Evolutionary conservation across 371 early-diverging fungal genomes (phyloP).

Genomic region (Lichtheimia hyalospora): DNA sequence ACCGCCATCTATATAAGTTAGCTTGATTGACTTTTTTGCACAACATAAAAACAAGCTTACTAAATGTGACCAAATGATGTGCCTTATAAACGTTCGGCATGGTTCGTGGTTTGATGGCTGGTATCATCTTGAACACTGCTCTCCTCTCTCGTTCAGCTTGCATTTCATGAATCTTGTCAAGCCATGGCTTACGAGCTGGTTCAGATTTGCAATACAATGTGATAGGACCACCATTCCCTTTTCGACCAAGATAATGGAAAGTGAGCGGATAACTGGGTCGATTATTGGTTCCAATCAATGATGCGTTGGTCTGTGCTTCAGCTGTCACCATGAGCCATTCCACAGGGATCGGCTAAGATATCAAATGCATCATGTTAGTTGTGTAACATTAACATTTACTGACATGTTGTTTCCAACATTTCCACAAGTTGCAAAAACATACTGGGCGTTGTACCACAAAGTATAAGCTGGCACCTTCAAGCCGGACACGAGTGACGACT

Average conservation of each 20-base stretch:
- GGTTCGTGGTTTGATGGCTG: constrained; percentile 17
- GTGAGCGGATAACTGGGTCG: constrained; percentile 54
- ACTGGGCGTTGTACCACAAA: constrained; percentile 29
- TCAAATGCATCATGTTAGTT: background rate
- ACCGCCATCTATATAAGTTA: constrained; percentile 24
- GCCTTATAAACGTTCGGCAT: constrained; percentile 20
- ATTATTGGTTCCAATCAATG: background rate
- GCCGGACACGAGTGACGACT: constrained; percentile 67
- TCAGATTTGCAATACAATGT: constrained; percentile 71
- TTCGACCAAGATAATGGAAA: constrained; percentile 75
- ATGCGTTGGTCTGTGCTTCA: constrained; percentile 25
- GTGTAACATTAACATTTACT: background rate
- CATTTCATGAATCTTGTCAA: constrained; percentile 75
- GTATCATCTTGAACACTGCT: constrained; percentile 60
- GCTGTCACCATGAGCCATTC: constrained; percentile 49
- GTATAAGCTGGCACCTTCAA: constrained; percentile 18
- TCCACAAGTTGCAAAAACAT: constrained; percentile 11
- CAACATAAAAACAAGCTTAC: constrained; percentile 16
- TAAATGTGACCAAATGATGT: constrained; percentile 35
- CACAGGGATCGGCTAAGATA: constrained; percentile 69
- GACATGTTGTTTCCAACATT: background rate
- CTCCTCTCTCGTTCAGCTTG: constrained; percentile 54
- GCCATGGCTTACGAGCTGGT: constrained; percentile 80
- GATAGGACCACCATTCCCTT: constrained; percentile 49
- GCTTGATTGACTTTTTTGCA: too few relatives aligned